Conservation (phyloP, 768 basidiomycete species). For the Cubamyces lactineus region DNA sequence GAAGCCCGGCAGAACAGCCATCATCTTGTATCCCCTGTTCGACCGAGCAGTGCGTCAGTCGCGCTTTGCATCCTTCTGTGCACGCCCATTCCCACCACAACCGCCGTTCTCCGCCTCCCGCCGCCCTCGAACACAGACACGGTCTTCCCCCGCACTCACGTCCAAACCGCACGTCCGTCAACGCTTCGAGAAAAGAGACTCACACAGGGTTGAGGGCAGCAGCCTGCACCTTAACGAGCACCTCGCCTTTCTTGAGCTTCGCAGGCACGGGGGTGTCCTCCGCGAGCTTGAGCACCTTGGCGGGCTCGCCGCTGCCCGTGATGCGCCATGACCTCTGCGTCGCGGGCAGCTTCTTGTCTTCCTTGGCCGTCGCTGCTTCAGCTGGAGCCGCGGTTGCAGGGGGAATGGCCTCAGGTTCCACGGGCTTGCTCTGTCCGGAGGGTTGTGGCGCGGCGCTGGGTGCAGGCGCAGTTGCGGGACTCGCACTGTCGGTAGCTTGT, state of each 20-base stretch:
- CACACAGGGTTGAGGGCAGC: slow-evolving; percentile 73
- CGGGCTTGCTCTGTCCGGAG: too few species aligned
- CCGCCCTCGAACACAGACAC: background rate
- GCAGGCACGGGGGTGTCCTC: slow-evolving; percentile 36
- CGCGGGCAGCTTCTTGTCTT: slow-evolving; percentile 11
- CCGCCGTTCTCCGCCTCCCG: background rate
- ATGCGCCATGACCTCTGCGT: slow-evolving; percentile 37
- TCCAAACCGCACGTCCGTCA: too few species aligned
- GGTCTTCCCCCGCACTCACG: too few species aligned
- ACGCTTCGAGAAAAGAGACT: slow-evolving; percentile 23
- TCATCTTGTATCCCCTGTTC: slow-evolving; percentile 60
- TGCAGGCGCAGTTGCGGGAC: too few species aligned
- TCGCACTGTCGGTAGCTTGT: background rate
- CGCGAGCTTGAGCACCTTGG: slow-evolving; percentile 33
- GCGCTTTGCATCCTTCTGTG: slow-evolving; percentile 50
- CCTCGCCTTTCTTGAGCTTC: slow-evolving; percentile 42
- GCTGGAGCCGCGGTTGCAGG: background rate
- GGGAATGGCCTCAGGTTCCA: background rate
- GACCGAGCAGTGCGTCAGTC: background rate
- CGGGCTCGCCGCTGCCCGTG: slow-evolving; percentile 34
- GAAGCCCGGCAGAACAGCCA: slow-evolving; percentile 51
- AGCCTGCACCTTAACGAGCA: slow-evolving; percentile 55
- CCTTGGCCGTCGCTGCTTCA: background rate
- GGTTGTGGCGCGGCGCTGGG: too few species aligned
- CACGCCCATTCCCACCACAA: background rate